Base-by-base conservation (phyloP, 2,329 filamentous ascomycete genomes). In the Diaporthe velutina region DNA sequence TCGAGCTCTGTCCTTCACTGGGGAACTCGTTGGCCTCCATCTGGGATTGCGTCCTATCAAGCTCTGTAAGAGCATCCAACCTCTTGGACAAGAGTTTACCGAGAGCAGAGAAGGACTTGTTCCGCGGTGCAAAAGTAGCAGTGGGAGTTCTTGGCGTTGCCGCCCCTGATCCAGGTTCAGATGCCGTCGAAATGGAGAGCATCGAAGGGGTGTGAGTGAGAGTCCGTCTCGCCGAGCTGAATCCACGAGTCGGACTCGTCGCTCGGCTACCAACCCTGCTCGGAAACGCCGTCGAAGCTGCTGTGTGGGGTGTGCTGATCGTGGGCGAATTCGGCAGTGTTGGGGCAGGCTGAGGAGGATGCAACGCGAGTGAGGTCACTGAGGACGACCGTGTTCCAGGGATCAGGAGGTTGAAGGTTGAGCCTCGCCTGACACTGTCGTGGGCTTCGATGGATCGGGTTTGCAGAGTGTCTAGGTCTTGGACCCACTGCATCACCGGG, bases 401-500 rank as follows among this genome's bases (percentile, higher is more conserved):
- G 17, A 74, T 54, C 22, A 74, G 74, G 1, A 70, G 70, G 50
- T 67, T 68, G n/a, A 74, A 71, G 7, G 22, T 48, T 15, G 68
- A 48, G 30, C 73, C 61, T 30, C 48, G 57, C 40, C 70, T 73
- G 19, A 71, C 45, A 9, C 40, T 70, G n/a, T 64, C 54, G n/a
- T 75, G 70, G 42, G 35, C 50, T 40, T 77, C 75, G 78, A 93
- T 92, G 0, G 90, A 86, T 4, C 87, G 89, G 8, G 83, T 83
- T 77, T 93, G 90, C 33, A 93, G 84, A 54, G 88, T 90, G 76
- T 91, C 90, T 8, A 93, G 82, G 73, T 91, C 90, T 77, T 91
- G 88, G 70, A 92, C 86, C 91, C 91, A 93, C 78, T 92, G 90
- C 4, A 88, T 88, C 15, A 93, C 90, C 17, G 91, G 91, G 82